These are phyloP conservation scores for Zygnema circumcarinatum DNA, from an alignment of 139 green algal species.

Conservation along the genomic window DNA sequence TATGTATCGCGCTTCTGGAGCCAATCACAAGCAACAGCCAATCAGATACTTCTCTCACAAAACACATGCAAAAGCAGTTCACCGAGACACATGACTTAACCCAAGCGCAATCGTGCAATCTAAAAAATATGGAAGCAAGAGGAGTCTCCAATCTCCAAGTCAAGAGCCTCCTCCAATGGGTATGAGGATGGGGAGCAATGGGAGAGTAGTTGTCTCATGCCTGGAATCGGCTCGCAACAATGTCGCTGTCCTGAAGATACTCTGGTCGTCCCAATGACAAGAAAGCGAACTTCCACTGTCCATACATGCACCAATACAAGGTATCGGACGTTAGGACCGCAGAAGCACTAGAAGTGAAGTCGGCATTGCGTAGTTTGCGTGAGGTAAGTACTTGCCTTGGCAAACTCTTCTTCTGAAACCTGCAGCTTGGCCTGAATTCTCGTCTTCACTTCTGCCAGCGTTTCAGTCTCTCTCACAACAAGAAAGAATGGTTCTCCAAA, in stretches of 20 bases:
- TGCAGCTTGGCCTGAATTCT: slow-evolving; percentile 79
- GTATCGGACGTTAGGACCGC: neutral
- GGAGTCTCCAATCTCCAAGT: neutral
- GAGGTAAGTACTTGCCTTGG: slow-evolving; percentile 60
- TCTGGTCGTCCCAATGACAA: slow-evolving; percentile 63
- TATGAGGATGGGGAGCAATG: too few species aligned
- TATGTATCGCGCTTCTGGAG: slow-evolving; percentile 45
- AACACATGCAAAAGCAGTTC: neutral
- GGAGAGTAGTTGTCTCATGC: too few species aligned
- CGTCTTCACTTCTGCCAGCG: slow-evolving; percentile 71
- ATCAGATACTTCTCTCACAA: neutral
- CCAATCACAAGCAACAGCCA: neutral
- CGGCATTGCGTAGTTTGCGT: too few species aligned
- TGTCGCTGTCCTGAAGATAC: slow-evolving; percentile 75
- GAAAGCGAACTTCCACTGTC: slow-evolving; percentile 78
- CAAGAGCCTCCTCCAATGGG: too few species aligned
- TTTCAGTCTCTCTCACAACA: slow-evolving; percentile 75
- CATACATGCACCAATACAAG: neutral
- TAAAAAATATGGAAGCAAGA: neutral
- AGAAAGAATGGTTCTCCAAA: slow-evolving; percentile 94
- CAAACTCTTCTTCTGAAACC: slow-evolving; percentile 82
- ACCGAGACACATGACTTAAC: neutral
- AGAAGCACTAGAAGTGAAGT: too few species aligned
- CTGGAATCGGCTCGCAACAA: slow-evolving; percentile 62
- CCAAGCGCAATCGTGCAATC: neutral